Conservation (phyloP, 805 yeast species). For the Scheffersomyces lignosus region DNA sequence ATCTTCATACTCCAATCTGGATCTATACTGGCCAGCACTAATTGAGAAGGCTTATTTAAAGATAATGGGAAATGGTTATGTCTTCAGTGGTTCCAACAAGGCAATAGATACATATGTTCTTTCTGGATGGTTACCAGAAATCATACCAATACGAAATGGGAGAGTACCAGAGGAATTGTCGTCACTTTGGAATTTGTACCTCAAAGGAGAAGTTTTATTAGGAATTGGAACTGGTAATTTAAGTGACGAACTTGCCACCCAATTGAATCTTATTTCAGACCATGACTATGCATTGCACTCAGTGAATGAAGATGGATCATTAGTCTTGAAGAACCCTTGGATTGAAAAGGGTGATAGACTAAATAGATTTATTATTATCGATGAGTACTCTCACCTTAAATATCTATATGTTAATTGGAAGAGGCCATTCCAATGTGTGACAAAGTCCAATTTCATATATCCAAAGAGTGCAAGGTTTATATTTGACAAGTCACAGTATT, state of each 20-base stretch:
- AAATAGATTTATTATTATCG: slow-evolving; percentile 16
- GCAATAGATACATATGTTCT: slow-evolving; percentile 65
- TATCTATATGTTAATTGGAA: slow-evolving; percentile 72
- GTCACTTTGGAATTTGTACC: slow-evolving; percentile 24
- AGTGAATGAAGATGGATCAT: slow-evolving; percentile 8
- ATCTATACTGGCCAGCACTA: slow-evolving; percentile 64
- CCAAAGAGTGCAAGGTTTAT: slow-evolving; percentile 20
- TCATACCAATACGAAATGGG: slow-evolving; percentile 39
- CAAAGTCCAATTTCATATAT: slow-evolving; percentile 22
- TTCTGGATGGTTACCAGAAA: slow-evolving; percentile 75
- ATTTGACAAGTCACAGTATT: slow-evolving; percentile 40
- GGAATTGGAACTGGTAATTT: slow-evolving; percentile 69
- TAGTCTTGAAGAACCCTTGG: slow-evolving; percentile 40
- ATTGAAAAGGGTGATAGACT: slow-evolving; percentile 14
- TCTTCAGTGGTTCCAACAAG: slow-evolving; percentile 73
- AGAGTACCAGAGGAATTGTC: slow-evolving; percentile 22
- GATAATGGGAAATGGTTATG: slow-evolving; percentile 56
- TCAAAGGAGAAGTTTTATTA: slow-evolving; percentile 41
- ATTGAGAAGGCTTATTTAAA: slow-evolving; percentile 75
- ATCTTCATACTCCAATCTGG: slow-evolving; percentile 31
- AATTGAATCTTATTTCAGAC: slow-evolving; percentile 45
- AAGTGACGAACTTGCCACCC: slow-evolving; percentile 30
- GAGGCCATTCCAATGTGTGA: slow-evolving; percentile 15
- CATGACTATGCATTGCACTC: slow-evolving; percentile 70
- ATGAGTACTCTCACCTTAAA: slow-evolving; percentile 29